Base-by-base conservation (phyloP, 352 stramenopile species). In the Phytophthora multivora region DNA sequence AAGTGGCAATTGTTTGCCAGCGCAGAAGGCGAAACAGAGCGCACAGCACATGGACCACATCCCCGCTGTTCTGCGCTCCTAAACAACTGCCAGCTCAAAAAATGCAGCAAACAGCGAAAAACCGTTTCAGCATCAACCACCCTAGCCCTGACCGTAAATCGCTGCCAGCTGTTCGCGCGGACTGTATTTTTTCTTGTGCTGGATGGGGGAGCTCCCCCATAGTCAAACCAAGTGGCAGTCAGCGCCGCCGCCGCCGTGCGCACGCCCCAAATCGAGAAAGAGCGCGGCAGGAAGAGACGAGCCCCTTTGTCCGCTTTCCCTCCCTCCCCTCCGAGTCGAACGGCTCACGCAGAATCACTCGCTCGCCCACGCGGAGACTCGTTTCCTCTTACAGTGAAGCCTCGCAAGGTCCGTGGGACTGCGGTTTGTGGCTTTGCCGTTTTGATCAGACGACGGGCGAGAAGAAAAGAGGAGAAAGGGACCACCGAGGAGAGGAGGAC, bases 131-230 rank as follows among this genome's bases (percentile, higher is more conserved):
- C 28, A 1, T 15, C 2, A 2, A 16, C 35, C n/a, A n/a, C 15
- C 43, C 51, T 63, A 67, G 4, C 42, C 51, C 43, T 55, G 33
- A 30, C 62, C 41, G 31, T 62, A 42, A 67, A 36, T 50, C 36
- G 43, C 8, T 38, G 28, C 58, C 60, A 65, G 41, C 53, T 69
- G 66, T 28, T 40, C 15, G 33, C 13, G 45, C 46, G 69, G 63
- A 61, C 59, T 69, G 67, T 69, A 66, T 67, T 71, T 71, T 70
- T 69, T 67, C 53, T 61, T 54, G 48, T 38, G 25, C 61, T 59
- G 31, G 33, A 52, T 59, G 48, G 39, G 59, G 38, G 25, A 50
- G 21, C 15, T 18, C 38, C 21, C 51, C 1, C 28, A 74, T 71
- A 75, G 33, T 69, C 42, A 65, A 68, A 63, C 18, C 59, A 61